Conservation (phyloP, 2,329 filamentous ascomycete genomes). For the Pyrenophora teres region DNA sequence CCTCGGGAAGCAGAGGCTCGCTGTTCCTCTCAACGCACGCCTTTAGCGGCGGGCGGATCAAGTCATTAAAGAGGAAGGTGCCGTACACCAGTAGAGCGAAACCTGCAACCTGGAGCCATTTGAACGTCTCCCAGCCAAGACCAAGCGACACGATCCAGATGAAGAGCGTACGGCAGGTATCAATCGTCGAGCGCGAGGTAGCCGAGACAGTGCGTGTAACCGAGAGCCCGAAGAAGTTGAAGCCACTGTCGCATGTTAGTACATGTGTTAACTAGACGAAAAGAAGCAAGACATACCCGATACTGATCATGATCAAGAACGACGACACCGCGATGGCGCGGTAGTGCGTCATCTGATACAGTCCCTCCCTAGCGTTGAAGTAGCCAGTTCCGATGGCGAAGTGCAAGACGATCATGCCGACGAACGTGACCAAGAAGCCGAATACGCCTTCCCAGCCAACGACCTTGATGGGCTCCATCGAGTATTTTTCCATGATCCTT, state of each 20-base stretch:
- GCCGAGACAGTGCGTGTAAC: slow-evolving; percentile 89
- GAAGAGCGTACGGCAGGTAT: slow-evolving; percentile 95
- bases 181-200: slow-evolving; percentile 92
- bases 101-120: slow-evolving; percentile 90
- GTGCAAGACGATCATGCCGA: slow-evolving; percentile 82
- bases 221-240: slow-evolving; percentile 97
- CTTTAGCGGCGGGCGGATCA: slow-evolving; percentile 80
- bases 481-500: slow-evolving; percentile 80
- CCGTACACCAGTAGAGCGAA: slow-evolving; percentile 93
- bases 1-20: slow-evolving; percentile 74
- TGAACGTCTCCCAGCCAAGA: slow-evolving; percentile 96
- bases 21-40: slow-evolving; percentile 62
- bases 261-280: slow-evolving; percentile 1
- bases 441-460: slow-evolving; percentile 97
- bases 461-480: slow-evolving; percentile 83
- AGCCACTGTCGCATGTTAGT: slow-evolving; percentile 65
- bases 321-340: slow-evolving; percentile 75
- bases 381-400: slow-evolving; percentile 78
- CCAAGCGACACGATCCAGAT: slow-evolving; percentile 96
- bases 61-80: slow-evolving; percentile 94
- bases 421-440: slow-evolving; percentile 77
- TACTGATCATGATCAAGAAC: slow-evolving; percentile 93
- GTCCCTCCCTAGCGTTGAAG: slow-evolving; percentile 88
- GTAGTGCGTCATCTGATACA: slow-evolving; percentile 77
- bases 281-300: slow-evolving; percentile 68